phyloP scores from a whole-genome alignment of 441 rosid genomes.

The Populus trichocarpa region DNA sequence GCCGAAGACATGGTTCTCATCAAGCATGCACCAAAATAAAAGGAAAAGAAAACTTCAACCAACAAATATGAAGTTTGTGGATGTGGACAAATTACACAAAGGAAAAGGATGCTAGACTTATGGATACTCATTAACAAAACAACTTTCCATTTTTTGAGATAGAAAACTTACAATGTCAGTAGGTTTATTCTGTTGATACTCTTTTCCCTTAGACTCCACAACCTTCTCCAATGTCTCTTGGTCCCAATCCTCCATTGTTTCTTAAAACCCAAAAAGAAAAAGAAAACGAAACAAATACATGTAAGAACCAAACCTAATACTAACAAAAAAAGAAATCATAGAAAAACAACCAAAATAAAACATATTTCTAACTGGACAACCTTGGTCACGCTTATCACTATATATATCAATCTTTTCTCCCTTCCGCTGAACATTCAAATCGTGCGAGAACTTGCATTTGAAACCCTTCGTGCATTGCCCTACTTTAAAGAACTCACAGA shows the following conservation, averaged over 20 bases:
- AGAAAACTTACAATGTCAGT: constrained; percentile 72
- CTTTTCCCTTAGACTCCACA: constrained; percentile 71
- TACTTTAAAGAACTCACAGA: not conserved
- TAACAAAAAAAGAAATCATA: not conserved
- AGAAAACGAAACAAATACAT: not conserved
- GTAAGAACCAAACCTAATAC: not conserved
- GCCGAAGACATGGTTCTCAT: no score
- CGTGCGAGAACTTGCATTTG: constrained; percentile 62
- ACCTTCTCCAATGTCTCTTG: constrained; percentile 91
- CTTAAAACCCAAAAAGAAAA: constrained; percentile 21
- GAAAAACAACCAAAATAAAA: not conserved
- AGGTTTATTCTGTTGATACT: constrained; percentile 83
- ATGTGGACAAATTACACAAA: not conserved
- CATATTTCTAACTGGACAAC: constrained; percentile 25
- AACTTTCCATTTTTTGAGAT: not conserved
- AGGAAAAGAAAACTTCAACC: not conserved
- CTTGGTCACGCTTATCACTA: constrained; percentile 78
- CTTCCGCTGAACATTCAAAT: constrained; percentile 86
- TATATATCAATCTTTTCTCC: constrained; percentile 91
- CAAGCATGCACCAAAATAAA: not conserved
- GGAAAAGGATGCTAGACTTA: not conserved
- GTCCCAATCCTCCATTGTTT: constrained; percentile 92
- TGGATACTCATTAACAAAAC: not conserved
- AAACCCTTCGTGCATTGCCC: not conserved
- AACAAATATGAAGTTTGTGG: not conserved